Evolutionary conservation across 306 rosid species (phyloP).

Genomic region (Hylodesmum podocarpum): DNA sequence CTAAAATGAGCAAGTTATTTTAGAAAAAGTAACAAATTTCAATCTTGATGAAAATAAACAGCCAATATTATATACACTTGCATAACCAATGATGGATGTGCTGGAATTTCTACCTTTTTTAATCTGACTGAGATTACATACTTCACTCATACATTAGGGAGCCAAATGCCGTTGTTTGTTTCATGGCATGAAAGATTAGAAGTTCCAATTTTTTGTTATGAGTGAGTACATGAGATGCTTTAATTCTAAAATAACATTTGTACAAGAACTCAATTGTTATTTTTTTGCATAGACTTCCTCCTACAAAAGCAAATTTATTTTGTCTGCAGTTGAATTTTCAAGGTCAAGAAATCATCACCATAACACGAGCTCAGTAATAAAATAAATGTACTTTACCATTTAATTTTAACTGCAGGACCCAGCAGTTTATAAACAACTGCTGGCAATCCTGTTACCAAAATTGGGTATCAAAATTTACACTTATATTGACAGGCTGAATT

Average conservation of each 20-base stretch:
- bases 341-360: background rate
- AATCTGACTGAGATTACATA: background rate
- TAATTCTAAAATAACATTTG: background rate
- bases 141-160: background rate
- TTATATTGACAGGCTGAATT: background rate
- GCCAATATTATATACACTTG: background rate
- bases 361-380: background rate
- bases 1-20: background rate
- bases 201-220: background rate
- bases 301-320: background rate
- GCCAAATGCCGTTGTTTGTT: background rate
- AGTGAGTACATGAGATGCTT: background rate
- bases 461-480: background rate
- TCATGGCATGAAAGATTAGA: background rate
- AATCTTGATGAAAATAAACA: background rate
- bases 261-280: background rate
- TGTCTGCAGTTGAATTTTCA: background rate
- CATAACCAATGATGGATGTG: background rate
- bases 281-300: background rate
- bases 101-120: background rate
- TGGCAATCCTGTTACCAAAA: background rate
- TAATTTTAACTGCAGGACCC: background rate
- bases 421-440: background rate
- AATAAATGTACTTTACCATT: background rate
- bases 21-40: background rate